These are phyloP conservation scores for Sclerotinia nivalis DNA, from an alignment of 2,329 filamentous ascomycete genomes.

Conservation along the genomic window DNA sequence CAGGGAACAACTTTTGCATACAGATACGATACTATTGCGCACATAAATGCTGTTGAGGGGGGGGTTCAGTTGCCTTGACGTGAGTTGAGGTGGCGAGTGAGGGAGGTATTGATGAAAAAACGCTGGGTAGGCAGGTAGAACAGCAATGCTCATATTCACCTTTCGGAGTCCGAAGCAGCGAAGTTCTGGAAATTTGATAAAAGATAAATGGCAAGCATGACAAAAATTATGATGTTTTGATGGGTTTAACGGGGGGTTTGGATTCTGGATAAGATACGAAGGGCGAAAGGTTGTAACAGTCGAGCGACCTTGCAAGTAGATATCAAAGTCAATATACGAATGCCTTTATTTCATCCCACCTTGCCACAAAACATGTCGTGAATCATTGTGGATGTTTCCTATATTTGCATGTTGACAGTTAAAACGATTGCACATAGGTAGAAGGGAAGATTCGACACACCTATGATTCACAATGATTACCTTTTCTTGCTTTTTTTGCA, in stretches of 20 bases:
- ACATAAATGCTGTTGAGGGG: not conserved
- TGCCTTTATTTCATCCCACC: not conserved
- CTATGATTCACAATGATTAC: not conserved
- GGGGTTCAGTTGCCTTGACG: too few species aligned
- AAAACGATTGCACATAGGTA: not conserved
- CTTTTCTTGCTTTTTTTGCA: not conserved
- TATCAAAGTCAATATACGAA: not conserved
- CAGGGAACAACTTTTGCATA: not conserved
- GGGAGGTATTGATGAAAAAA: too few species aligned
- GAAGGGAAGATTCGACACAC: not conserved
- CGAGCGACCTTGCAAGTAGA: not conserved
- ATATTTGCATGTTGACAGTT: not conserved
- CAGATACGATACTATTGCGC: not conserved
- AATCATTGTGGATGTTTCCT: not conserved
- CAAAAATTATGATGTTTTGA: not conserved
- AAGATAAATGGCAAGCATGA: not conserved
- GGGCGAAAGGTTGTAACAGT: not conserved
- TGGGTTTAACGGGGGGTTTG: rapidly evolving
- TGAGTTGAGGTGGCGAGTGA: too few species aligned
- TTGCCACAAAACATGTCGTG: not conserved
- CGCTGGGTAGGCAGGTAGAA: not conserved
- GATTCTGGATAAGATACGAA: too few species aligned
- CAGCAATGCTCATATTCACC: not conserved
- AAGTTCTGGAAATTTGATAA: too few species aligned
- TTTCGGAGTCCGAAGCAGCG: not conserved